phyloP scores from a whole-genome alignment of 306 rosid species.

The Pueraria montana region DNA sequence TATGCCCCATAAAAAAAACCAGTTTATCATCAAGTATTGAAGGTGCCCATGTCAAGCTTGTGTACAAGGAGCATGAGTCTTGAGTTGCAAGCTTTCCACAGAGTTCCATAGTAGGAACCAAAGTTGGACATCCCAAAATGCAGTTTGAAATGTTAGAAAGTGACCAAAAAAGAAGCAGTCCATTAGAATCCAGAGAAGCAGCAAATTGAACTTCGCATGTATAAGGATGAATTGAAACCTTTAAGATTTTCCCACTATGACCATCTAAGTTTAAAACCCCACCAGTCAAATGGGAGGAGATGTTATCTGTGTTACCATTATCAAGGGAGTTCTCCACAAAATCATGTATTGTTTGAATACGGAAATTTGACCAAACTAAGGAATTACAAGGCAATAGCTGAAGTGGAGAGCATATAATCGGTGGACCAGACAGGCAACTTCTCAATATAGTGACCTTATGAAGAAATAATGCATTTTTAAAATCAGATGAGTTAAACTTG shows the following conservation, averaged over 20 bases:
- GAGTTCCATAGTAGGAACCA: conserved; percentile 82
- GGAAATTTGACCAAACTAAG: conserved; percentile 73
- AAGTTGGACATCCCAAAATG: conserved; percentile 69
- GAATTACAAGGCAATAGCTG: conserved; percentile 80
- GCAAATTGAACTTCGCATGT: conserved; percentile 75
- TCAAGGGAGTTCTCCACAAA: conserved; percentile 55
- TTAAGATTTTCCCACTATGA: conserved; percentile 79
- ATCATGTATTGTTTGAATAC: conserved; percentile 48
- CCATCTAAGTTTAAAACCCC: conserved; percentile 82
- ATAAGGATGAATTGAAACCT: conserved; percentile 80
- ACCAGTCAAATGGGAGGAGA: conserved; percentile 56
- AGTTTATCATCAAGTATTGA: conserved; percentile 63
- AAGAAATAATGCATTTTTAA: conserved; percentile 64
- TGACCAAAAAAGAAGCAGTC: conserved; percentile 91
- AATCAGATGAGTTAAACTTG: conserved; percentile 59
- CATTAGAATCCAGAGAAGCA: conserved; percentile 90
- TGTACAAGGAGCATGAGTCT: conserved; percentile 75
- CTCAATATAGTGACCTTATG: conserved; percentile 71
- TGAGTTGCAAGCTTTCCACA: conserved; percentile 84
- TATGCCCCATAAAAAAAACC: conserved; percentile 88
- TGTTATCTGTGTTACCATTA: conserved; percentile 44
- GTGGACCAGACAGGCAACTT: conserved; percentile 73
- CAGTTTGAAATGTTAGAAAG: conserved; percentile 74
- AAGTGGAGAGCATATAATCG: conserved; percentile 73
- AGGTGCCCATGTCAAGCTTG: conserved; percentile 93